phyloP scores from a whole-genome alignment of 2,329 filamentous ascomycete genomes.

The Pseudophaeomoniella oleicola region DNA sequence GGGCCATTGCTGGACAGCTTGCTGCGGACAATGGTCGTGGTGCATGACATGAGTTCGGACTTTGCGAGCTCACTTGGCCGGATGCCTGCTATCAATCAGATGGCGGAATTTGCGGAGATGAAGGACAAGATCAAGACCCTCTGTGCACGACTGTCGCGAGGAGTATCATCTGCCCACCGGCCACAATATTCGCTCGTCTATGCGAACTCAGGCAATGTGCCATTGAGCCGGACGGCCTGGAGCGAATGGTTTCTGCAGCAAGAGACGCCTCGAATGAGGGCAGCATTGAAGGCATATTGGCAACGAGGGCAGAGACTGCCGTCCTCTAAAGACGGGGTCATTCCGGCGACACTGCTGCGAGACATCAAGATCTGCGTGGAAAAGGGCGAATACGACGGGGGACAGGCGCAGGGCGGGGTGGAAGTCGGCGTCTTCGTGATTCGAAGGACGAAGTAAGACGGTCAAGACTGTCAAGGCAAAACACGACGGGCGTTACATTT shows the following conservation, averaged over 20 bases:
- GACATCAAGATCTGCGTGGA: slow-evolving; percentile 1
- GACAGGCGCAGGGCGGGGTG: slow-evolving; percentile 11
- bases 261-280: slow-evolving; percentile 44
- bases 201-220: slow-evolving; percentile 34
- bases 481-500: no score
- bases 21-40: slow-evolving; percentile 42
- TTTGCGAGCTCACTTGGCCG: slow-evolving; percentile 38
- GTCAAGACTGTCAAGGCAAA: no score
- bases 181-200: slow-evolving; percentile 32
- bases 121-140: slow-evolving; percentile 23
- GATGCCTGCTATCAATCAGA: slow-evolving; percentile 36
- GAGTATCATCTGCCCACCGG: slow-evolving; percentile 13
- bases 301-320: slow-evolving; percentile 22
- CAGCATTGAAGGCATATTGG: slow-evolving; percentile 29
- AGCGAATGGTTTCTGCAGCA: slow-evolving; percentile 52
- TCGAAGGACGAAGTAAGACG: slow-evolving; percentile 19
- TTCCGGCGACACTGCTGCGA: slow-evolving; percentile 7
- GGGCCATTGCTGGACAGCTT: slow-evolving; percentile 47
- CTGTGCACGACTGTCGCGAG: slow-evolving; percentile 20
- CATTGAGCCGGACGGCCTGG: slow-evolving; percentile 40
- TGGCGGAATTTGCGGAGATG: slow-evolving; percentile 41
- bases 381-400: neutral
- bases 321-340: slow-evolving; percentile 13
- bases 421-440: slow-evolving; percentile 36
- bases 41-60: slow-evolving; percentile 43